Evolutionary conservation across 305 asterid species (phyloP), one percentile per base, ranked within the genome.

Genomic region (Solanum hybrid): DNA sequence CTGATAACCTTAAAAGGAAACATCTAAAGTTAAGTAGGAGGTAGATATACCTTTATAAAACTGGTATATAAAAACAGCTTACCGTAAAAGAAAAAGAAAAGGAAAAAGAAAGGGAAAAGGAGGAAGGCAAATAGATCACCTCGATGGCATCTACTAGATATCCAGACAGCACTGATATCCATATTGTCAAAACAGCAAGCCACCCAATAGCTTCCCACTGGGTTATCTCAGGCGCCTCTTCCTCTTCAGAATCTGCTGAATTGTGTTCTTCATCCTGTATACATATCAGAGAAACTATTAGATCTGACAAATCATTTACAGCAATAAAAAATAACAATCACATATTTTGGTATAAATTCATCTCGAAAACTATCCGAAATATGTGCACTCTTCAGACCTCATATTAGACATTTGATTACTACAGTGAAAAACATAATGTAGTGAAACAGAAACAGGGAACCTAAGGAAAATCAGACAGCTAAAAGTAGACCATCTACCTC

Each of bases 91-190:
- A 27, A 12, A 83, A 45, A 10, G 38, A 9, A 38, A 24, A 39
- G 34, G 10, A 7, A 84, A 84, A 51, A 32, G 10, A 37, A 12
- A 6, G 33, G 32, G 34, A 57, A 89, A 79, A 22, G 41, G 87
- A 33, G 70, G 26, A 51, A 61, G 73, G 36, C 26, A 82, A 89
- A 89, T 78, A 82, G 27, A 34, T 68, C 84, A 93, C 94, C 93
- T 92, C 79, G 6, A 94, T 92, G 92, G 96, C 94, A 90, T 97
- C 98, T 36, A 98, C 99, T 36, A 97, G 99, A 93, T 96, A 98
- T 89, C 97, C 99, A 27, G 99, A 98, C 51, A 98, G 92, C 91
- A 98, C 93, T 65, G 98, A 98, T 91, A 98, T 97, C 98, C 98
- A 97, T 88, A 95, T 85, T 73, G 99, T 98, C 93, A 97, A 92